Conservation (phyloP, 2,329 filamentous ascomycete genomes). For the Diaporthe amygdali region DNA sequence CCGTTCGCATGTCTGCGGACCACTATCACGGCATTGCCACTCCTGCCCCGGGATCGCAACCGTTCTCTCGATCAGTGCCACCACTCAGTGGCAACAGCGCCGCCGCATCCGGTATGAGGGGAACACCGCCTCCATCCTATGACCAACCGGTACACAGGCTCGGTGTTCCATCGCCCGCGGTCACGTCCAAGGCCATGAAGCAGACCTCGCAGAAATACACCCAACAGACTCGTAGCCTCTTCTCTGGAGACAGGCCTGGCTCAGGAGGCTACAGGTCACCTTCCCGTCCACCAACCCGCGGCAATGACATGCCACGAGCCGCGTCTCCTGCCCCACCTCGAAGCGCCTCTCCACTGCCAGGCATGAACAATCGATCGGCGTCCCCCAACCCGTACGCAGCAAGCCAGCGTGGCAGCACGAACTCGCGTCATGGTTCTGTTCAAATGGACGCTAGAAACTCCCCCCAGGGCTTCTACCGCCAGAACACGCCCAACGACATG, state of each 20-base stretch:
- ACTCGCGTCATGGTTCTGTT: constrained; percentile 38
- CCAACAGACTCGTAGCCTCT: constrained; percentile 82
- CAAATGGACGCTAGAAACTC: constrained; percentile 50
- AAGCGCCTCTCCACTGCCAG: constrained; percentile 66
- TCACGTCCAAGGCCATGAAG: constrained; percentile 94
- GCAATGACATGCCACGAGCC: constrained; percentile 62
- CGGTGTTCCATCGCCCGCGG: constrained; percentile 88
- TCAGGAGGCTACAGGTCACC: constrained; percentile 45
- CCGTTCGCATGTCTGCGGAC: constrained; percentile 89
- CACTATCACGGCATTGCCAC: constrained; percentile 93
- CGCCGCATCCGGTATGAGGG: constrained; percentile 64
- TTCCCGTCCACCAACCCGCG: constrained; percentile 64
- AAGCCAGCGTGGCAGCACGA: constrained; percentile 38
- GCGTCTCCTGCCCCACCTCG: constrained; percentile 74
- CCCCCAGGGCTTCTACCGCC: constrained; percentile 56
- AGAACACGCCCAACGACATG: constrained; percentile 56
- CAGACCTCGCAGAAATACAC: constrained; percentile 90
- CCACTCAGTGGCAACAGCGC: constrained; percentile 44
- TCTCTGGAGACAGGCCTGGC: constrained; percentile 47
- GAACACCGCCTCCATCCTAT: constrained; percentile 87
- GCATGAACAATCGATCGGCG: constrained; percentile 53
- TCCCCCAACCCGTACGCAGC: constrained; percentile 70
- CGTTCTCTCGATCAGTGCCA: constrained; percentile 48
- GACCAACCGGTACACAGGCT: constrained; percentile 78
- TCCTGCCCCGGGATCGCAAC: constrained; percentile 64